These are phyloP conservation scores for Coemansia sp. DNA, from an alignment of 192 early-diverging fungal species.

Conservation along the genomic window DNA sequence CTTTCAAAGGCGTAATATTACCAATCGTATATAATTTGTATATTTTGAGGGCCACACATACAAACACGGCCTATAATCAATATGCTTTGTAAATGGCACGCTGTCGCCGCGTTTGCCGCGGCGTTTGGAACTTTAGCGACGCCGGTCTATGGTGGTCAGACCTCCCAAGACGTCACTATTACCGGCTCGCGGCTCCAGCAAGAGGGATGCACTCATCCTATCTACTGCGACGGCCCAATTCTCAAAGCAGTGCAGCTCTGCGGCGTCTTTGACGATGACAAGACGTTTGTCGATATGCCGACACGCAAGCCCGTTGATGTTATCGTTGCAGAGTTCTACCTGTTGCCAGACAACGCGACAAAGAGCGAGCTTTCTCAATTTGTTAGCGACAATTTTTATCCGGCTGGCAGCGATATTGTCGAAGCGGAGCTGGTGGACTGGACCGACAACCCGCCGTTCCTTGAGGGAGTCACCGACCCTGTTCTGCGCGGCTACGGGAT, in stretches of 20 bases:
- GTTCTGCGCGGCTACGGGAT: conserved; percentile 56
- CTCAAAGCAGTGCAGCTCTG: conserved; percentile 60
- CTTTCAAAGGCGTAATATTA: no score
- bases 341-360: conserved; percentile 41
- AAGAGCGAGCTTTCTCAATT: conserved; percentile 50
- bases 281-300: conserved; percentile 74
- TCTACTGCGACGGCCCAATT: conserved; percentile 67
- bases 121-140: neutral
- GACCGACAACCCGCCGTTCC: conserved; percentile 53
- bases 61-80: neutral
- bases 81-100: neutral
- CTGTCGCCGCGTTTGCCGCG: neutral
- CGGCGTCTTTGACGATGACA: conserved; percentile 62
- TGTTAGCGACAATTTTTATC: conserved; percentile 61
- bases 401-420: conserved; percentile 58
- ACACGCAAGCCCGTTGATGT: conserved; percentile 59
- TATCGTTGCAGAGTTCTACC: conserved; percentile 55
- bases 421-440: conserved; percentile 54
- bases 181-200: conserved; percentile 18
- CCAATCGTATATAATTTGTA: neutral
- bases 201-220: conserved; percentile 57
- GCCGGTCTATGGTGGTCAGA: conserved; percentile 6
- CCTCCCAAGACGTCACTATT: conserved; percentile 15
- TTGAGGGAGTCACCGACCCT: conserved; percentile 56
- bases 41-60: no score